Evolutionary conservation across 108 stramenopile species (phyloP), one percentile per base, ranked within the genome.

Genomic region (Conticribra weissflogii): DNA sequence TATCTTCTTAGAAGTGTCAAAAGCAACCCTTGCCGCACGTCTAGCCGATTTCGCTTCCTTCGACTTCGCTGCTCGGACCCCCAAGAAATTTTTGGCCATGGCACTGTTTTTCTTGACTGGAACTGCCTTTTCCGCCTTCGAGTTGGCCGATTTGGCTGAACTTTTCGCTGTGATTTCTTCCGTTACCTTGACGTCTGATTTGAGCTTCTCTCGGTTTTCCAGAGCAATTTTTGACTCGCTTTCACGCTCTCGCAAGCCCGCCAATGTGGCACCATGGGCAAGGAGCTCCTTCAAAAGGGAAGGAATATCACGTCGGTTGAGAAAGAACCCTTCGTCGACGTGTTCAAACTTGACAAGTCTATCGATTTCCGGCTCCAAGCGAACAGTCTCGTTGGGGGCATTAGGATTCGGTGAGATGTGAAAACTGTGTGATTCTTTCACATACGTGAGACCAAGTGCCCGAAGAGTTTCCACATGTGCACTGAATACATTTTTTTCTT

Each of bases 351-450:
- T 58, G 0, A 79, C 74, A 17, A 90, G 70, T 28, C 78, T 75
- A 52, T 94, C 80, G 32, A 94, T 88, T 48, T 89, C 80, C 54
- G 93, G 93, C 53, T 91, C 88, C 12, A 94, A 63, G 28, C 83
- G 73, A 74, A 91, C 78, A 17, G 83, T 74, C 36, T 78, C 73
- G 16, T 22, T 32, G 18, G 60, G 21, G 25, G 30, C 30, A 49
- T 54, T 14, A 49, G 56, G 47, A 25, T 28, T 59, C 23, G 28
- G 57, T 24, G 53, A 66, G 50, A 63, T 61, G n/a, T 53, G 45
- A 16, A 55, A 57, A 15, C 55, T 51, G 12, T 68, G 48, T 28
- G 85, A 81, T 12, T 68, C 85, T 19, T 72, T 75, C 5, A 84
- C 63, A 54, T 94, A 94, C 15, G 88, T 91, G 45, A 94, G 75